Base-by-base conservation (phyloP, 768 basidiomycete species). In the Tylopilus felleus region DNA sequence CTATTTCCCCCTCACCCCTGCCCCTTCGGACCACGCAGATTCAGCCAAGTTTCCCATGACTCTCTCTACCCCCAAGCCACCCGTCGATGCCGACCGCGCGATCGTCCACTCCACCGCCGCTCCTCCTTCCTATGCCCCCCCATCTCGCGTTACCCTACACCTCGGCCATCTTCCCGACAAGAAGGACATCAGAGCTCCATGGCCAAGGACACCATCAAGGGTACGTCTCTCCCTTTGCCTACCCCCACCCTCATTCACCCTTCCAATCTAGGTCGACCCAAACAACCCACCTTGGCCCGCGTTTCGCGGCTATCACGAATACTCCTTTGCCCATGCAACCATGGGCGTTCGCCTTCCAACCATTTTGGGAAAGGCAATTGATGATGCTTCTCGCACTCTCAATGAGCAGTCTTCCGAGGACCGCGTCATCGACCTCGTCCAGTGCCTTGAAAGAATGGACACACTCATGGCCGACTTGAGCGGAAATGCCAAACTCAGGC, bases 281-380 rank as follows among this genome's bases (percentile, higher is more conserved):
- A 90, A 90, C 68, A 89, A 90, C 73, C 88, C 88, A 10, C 88
- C 88, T 17, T 90, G 78, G 79, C 88, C 89, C 33, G 88, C 88
- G 0, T 90, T 82, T 70, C 84, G 89, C 40, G 87, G 88, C 5
- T 89, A 90, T 67, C 82, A 86, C 68, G 85, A 90, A 63, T 90
- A 85, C 67, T 90, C 86, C 0, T 91, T 91, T 65, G 87, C 86
- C 36, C 83, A 95, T 72, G 95, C 93, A 29, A 96, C 94, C 4
- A 97, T 97, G 94, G 90, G 92, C 56, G 85, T 88, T n/a, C 86
- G 95, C 44, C 82, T 97, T 23, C 95, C 95, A 2, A 96, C 95
- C 38, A 98, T 98, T 59, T 78, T 97, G 45, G 92, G 93, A 59
- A 98, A 97, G 74, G 95, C 90, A 13, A 94, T 97, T 63, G 93